Conservation (phyloP, 2,329 filamentous ascomycete species). For the Colletotrichum tabaci region DNA sequence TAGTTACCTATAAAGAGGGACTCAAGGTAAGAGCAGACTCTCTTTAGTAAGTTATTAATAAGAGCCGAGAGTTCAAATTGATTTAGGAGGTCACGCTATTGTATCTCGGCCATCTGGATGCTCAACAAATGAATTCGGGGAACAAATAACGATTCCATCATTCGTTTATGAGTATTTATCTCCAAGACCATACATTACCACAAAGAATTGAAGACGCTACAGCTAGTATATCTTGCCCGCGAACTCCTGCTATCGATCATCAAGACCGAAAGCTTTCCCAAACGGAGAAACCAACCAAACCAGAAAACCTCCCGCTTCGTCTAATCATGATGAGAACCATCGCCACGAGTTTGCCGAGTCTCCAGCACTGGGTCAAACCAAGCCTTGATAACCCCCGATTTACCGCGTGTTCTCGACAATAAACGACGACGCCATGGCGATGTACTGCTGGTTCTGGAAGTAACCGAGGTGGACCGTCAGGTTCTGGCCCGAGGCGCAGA, state of each 20-base stretch:
- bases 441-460: constrained; percentile 35
- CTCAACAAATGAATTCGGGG: too few relatives aligned
- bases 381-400: background rate
- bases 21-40: too few relatives aligned
- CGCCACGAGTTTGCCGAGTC: constrained; percentile 1
- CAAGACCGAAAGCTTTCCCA: constrained; percentile 31
- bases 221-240: constrained; percentile 9
- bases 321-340: background rate
- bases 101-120: too few relatives aligned
- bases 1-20: fast-evolving
- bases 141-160: background rate
- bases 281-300: background rate
- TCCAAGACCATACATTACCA: background rate
- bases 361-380: constrained; percentile 24
- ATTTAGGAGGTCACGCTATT: too few relatives aligned
- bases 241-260: constrained; percentile 31
- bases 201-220: background rate
- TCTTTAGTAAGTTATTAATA: too few relatives aligned
- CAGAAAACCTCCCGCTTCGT: background rate
- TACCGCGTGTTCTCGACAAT: constrained; percentile 20
- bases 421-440: constrained; percentile 16
- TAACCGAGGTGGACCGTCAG: constrained; percentile 36
- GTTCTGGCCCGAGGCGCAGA: constrained; percentile 39
- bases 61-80: too few relatives aligned
- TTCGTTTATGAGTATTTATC: background rate